These are phyloP conservation scores for Aspergillus puulaauensis DNA, from an alignment of 2,329 filamentous ascomycete species.

Conservation along the genomic window DNA sequence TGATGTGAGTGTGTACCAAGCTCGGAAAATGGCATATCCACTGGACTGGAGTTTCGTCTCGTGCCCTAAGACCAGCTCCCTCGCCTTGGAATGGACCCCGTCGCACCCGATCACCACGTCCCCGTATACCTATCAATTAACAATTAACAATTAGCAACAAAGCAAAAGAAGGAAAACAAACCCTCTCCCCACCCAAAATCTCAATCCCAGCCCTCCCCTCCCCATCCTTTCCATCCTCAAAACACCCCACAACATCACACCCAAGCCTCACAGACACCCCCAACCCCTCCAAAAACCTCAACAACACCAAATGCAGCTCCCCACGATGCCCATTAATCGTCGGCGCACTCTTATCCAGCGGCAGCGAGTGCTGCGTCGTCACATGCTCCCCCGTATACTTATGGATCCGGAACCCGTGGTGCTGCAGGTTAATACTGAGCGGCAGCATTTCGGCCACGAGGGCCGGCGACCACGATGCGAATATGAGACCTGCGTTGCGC, in stretches of 20 bases:
- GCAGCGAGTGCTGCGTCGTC: background rate
- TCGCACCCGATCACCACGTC: background rate
- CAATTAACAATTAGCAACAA: background rate
- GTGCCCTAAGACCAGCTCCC: background rate
- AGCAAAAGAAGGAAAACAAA: background rate
- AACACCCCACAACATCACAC: background rate
- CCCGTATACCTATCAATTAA: background rate
- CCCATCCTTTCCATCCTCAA: background rate
- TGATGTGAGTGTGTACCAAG: background rate
- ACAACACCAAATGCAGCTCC: background rate
- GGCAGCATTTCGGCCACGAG: background rate
- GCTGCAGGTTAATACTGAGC: background rate
- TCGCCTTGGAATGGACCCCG: background rate
- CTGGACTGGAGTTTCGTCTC: background rate
- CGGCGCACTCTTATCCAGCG: background rate
- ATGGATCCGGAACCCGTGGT: background rate
- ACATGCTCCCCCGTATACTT: background rate
- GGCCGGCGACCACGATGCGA: background rate
- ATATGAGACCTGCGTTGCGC: background rate
- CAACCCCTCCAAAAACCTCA: background rate
- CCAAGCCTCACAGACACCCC: background rate
- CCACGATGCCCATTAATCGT: background rate
- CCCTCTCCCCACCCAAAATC: background rate
- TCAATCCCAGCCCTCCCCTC: background rate
- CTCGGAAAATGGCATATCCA: background rate